Evolutionary conservation across 1,139 yeast species (phyloP).

Genomic region (Debaryomycetaceae sp.): DNA sequence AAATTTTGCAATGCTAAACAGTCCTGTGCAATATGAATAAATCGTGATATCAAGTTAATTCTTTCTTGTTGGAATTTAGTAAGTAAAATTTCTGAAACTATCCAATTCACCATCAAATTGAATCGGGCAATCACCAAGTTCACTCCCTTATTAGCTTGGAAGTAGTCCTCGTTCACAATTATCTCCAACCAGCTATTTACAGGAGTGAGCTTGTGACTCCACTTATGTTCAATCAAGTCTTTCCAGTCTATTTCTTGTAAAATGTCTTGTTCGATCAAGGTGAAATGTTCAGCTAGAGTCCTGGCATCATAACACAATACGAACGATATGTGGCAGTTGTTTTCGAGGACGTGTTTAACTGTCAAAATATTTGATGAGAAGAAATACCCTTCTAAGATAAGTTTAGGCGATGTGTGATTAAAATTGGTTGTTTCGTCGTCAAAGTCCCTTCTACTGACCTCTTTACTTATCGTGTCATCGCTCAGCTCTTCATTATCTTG

Average conservation of each 20-base stretch:
- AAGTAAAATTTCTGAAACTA: slow-evolving; percentile 77
- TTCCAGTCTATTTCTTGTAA: slow-evolving; percentile 89
- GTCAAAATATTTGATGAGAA: slow-evolving; percentile 27
- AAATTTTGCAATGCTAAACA: slow-evolving; percentile 74
- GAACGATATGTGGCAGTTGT: slow-evolving; percentile 68
- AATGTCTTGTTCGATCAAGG: slow-evolving; percentile 81
- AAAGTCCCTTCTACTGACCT: neutral
- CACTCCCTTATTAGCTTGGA: slow-evolving; percentile 58
- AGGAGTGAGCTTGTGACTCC: slow-evolving; percentile 66
- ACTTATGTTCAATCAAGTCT: slow-evolving; percentile 73
- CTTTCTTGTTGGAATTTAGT: slow-evolving; percentile 60
- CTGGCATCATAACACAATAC: slow-evolving; percentile 67
- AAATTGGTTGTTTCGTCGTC: neutral
- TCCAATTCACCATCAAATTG: slow-evolving; percentile 89
- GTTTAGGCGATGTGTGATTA: slow-evolving; percentile 27
- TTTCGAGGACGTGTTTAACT: slow-evolving; percentile 35
- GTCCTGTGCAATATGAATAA: slow-evolving; percentile 80
- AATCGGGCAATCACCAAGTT: slow-evolving; percentile 85
- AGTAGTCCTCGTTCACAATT: slow-evolving; percentile 57
- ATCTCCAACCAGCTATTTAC: slow-evolving; percentile 87
- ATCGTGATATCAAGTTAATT: slow-evolving; percentile 67
- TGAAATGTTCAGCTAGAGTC: slow-evolving; percentile 72
- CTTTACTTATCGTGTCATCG: neutral
- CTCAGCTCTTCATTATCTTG: neutral
- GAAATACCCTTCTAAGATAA: slow-evolving; percentile 36